Percentiles rank a stretch among this genome's conserved stretches.
phyloP scores from a whole-genome alignment of 331 rosid species.

The Quercus tomentella region DNA sequence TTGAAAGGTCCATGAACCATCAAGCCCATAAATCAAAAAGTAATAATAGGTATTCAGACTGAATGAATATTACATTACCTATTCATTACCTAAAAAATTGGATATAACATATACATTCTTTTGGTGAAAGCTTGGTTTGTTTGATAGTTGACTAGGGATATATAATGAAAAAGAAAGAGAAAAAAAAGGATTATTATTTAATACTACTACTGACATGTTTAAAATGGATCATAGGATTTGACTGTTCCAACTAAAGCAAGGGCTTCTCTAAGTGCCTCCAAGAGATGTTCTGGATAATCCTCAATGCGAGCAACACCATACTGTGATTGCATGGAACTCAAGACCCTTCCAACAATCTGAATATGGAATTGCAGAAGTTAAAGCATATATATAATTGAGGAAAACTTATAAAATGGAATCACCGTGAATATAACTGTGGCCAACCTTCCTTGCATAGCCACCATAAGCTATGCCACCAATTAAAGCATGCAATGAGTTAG shows the following conservation, averaged over 20 bases:
- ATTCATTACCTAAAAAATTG: too few relatives aligned
- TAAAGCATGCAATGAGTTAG: conserved; percentile 28
- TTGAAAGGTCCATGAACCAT: too few relatives aligned
- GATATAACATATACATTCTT: too few relatives aligned
- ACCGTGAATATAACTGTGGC: neutral
- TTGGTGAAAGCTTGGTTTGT: too few relatives aligned
- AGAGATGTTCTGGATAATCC: conserved; percentile 60
- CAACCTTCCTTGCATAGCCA: conserved; percentile 88
- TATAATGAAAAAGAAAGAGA: too few relatives aligned
- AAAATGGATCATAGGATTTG: conserved; percentile 32
- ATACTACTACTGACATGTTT: neutral
- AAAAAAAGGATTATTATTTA: too few relatives aligned
- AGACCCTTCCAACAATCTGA: conserved; percentile 75
- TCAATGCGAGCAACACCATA: conserved; percentile 47
- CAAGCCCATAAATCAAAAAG: too few relatives aligned
- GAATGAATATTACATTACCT: too few relatives aligned
- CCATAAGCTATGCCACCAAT: conserved; percentile 84
- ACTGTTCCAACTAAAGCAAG: conserved; percentile 69
- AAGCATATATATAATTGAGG: neutral
- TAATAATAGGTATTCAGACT: too few relatives aligned
- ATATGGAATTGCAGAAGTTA: neutral
- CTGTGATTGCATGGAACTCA: conserved; percentile 57
- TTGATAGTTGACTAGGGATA: too few relatives aligned
- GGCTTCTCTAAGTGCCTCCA: conserved; percentile 75
- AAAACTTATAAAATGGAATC: neutral